Percentiles rank a stretch among this genome's conserved stretches.
phyloP scores from a whole-genome alignment of 2,329 filamentous ascomycete species.

The Fusarium sp. region DNA sequence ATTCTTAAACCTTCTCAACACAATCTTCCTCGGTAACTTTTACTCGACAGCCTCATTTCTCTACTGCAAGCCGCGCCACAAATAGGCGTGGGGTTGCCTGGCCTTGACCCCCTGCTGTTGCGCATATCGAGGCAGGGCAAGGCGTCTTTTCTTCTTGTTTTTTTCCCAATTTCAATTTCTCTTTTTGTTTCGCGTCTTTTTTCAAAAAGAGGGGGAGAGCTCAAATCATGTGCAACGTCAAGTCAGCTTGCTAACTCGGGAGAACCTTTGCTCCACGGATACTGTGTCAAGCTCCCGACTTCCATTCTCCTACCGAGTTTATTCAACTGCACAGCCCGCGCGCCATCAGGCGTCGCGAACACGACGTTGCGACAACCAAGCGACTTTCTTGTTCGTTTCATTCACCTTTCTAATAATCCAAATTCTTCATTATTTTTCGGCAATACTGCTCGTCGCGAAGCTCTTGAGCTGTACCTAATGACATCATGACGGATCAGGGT shows the following conservation, averaged over 20 bases:
- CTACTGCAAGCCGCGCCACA: slow-evolving; percentile 28
- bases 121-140: slow-evolving; percentile 27
- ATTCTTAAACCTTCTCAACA: neutral
- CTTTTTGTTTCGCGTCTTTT: slow-evolving; percentile 2
- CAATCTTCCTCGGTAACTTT: slow-evolving; percentile 6
- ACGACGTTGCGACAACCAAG: slow-evolving; percentile 23
- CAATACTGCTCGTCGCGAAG: slow-evolving; percentile 21
- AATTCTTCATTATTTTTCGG: neutral
- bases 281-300: neutral
- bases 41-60: slow-evolving; percentile 15
- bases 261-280: slow-evolving; percentile 12
- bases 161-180: neutral
- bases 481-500: slow-evolving; percentile 48
- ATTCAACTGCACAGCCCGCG: slow-evolving; percentile 17
- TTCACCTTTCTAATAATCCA: slow-evolving; percentile 3
- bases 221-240: slow-evolving; percentile 33
- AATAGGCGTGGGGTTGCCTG: slow-evolving; percentile 29
- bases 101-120: slow-evolving; percentile 22
- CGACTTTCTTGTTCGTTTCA: neutral
- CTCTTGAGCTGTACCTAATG: slow-evolving; percentile 30
- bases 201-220: slow-evolving; percentile 8
- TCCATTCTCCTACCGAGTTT: slow-evolving; percentile 15
- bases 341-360: slow-evolving; percentile 29
- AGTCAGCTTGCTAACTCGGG: slow-evolving; percentile 23
- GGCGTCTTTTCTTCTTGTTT: slow-evolving; percentile 3